Base-by-base conservation (phyloP, 139 green algal genomes). In the Parachlorella kessleri region DNA sequence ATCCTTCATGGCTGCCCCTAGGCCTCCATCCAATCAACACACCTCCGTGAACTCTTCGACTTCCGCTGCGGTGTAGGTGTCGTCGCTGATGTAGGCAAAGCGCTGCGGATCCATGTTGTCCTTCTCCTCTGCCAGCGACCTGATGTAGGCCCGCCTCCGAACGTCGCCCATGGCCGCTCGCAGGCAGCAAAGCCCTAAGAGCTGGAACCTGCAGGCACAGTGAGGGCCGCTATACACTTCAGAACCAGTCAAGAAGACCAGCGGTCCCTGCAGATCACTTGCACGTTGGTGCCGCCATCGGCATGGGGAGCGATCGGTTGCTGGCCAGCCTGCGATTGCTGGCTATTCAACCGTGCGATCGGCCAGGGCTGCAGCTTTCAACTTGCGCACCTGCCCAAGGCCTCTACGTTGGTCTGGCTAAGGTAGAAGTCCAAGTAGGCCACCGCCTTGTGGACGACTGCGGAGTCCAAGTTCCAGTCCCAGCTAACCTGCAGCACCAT, bases 371-470 rank as follows among this genome's bases (percentile, higher is more conserved):
- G n/a, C n/a, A n/a, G n/a, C n/a, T n/a, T n/a, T n/a, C n/a, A n/a
- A n/a, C n/a, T n/a, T n/a, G n/a, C 48, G 14, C 21, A 18, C 48
- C 48, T 59, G 48, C 48, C 21, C 48, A 59, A 59, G 21, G 48
- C 48, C 21, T 78, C 76, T 26, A 91, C 79, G 1, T 24, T 35
- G 26, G 74, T 55, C n/a, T 73, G 33, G 21, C 53, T 67, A 36
- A 93, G 73, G 72, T 84, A 93, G 71, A 86, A 75, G 65, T 93
- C 89, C 8, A 93, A 84, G 71, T 91, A 93, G 54, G 72, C 65
- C 35, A 87, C 84, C 28, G 86, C 89, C 41, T 89, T 81, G 80
- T 89, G 93, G 9, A 89, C 76, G 4, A 93, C 70, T 2, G 88
- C 85, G 28, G 74, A 86, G 40, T 93, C 89, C 24, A 91, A 74